Evolutionary conservation across 2,329 filamentous ascomycete species (phyloP), one percentile per base, ranked within the genome.

Genomic region (Alternaria sp.): DNA sequence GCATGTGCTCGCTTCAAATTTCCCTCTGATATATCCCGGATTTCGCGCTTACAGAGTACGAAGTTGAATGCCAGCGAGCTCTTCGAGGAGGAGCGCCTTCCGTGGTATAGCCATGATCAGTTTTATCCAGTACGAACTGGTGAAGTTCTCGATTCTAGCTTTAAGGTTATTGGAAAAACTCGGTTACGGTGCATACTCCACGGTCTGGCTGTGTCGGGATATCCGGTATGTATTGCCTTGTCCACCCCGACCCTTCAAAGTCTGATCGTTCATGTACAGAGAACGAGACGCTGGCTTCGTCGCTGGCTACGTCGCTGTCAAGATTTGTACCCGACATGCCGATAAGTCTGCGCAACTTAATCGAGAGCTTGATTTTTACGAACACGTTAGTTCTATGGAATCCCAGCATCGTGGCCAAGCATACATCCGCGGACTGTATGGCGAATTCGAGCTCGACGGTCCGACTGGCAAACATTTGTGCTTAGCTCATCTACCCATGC

Each of bases 191-290:
- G 48, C 54, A 40, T 60, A 62, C 55, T 72, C 71, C 4, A 73
- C 69, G 14, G 69, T 70, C 39, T 74, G 68, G 71, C 62, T 74
- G 31, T 68, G 63, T 60, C 63, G 63, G 37, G 60, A 72, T 61
- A 58, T 72, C 39, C 34, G 46, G 66, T 67, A 59, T 59, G 57
- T 68, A 55, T 58, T 51, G 55, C 60, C 42, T 66, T 64, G 60
- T 66, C 54, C 49, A 55, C 49, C 60, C 62, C 52, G 14, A 57
- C 57, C 60, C 57, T 65, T 62, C 56, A 62, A 60, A 60, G 42
- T 66, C 58, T 61, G 49, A 62, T 62, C 44, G 45, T 64, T 9
- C 53, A 54, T 62, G 51, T 45, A 60, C 54, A 61, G 54, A 60
- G 58, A 68, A 62, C 53, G 58, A 58, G 56, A 64, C 54, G 54